Evolutionary conservation across 495 filamentous ascomycete species (phyloP).

Genomic region (Tuber melanosporum): DNA sequence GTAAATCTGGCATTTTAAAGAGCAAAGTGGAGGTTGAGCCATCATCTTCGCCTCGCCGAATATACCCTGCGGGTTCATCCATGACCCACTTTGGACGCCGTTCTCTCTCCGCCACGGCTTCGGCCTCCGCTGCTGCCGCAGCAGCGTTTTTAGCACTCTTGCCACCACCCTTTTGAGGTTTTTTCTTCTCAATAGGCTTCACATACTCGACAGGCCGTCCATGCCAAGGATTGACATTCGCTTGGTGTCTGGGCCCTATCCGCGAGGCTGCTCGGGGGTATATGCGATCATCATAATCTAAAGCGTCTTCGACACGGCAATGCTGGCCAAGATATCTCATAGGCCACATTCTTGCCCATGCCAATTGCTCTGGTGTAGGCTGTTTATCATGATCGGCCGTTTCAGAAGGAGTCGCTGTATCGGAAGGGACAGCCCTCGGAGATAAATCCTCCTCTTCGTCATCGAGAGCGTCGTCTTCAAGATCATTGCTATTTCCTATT

Average conservation of each 20-base stretch:
- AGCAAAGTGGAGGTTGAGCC: slow-evolving; percentile 50
- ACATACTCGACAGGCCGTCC: slow-evolving; percentile 81
- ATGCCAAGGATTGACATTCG: slow-evolving; percentile 73
- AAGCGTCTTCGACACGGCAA: slow-evolving; percentile 88
- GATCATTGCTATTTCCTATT: slow-evolving; percentile 51
- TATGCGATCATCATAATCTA: slow-evolving; percentile 97
- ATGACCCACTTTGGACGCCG: slow-evolving; percentile 85
- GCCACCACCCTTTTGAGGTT: slow-evolving; percentile 60
- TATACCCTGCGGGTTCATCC: slow-evolving; percentile 82
- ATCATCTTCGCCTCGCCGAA: slow-evolving; percentile 72
- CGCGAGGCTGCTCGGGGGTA: slow-evolving; percentile 93
- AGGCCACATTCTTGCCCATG: slow-evolving; percentile 89
- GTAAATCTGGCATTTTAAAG: slow-evolving; percentile 52
- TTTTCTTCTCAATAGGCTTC: slow-evolving; percentile 80
- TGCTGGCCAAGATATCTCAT: slow-evolving; percentile 95
- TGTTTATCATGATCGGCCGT: slow-evolving; percentile 53
- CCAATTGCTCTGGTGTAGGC: slow-evolving; percentile 80
- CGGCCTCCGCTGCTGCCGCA: slow-evolving; percentile 75
- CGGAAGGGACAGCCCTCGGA: slow-evolving; percentile 47
- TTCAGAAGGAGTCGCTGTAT: slow-evolving; percentile 47
- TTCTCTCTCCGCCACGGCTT: slow-evolving; percentile 67
- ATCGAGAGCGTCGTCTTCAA: slow-evolving; percentile 70
- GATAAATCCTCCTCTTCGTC: slow-evolving; percentile 69
- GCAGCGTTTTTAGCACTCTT: slow-evolving; percentile 64
- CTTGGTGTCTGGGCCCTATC: slow-evolving; percentile 86